Conservation (phyloP, 805 yeast genomes). For the Kuraishia capsulata region DNA sequence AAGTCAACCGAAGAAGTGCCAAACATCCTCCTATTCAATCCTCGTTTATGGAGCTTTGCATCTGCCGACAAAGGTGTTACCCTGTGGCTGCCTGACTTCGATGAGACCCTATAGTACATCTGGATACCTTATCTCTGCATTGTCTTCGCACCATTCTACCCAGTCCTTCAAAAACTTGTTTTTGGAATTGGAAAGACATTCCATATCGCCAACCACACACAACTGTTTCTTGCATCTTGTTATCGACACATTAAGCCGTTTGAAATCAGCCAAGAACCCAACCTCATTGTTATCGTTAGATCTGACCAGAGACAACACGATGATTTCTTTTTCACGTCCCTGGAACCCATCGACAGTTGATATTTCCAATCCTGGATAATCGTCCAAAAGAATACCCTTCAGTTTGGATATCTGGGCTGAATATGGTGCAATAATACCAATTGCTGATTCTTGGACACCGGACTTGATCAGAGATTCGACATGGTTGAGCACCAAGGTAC, state of each 20-base stretch:
- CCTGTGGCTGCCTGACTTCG: constrained; percentile 28
- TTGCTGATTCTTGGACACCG: constrained; percentile 46
- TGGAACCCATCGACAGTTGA: constrained; percentile 95
- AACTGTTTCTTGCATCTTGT: constrained; percentile 83
- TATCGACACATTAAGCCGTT: constrained; percentile 88
- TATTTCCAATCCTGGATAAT: constrained; percentile 49
- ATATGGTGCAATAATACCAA: constrained; percentile 89
- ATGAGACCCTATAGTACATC: constrained; percentile 27
- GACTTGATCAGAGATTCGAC: constrained; percentile 35
- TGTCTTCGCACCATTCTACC: constrained; percentile 61
- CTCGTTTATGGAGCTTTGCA: constrained; percentile 50
- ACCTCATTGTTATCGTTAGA: constrained; percentile 63
- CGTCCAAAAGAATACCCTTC: constrained; percentile 29
- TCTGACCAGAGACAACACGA: constrained; percentile 72
- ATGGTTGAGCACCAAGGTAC: constrained; percentile 49
- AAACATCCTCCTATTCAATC: constrained; percentile 48
- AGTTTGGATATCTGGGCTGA: constrained; percentile 73
- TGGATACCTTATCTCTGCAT: constrained; percentile 62
- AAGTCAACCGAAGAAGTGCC: constrained; percentile 27
- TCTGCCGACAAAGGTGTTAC: constrained; percentile 50
- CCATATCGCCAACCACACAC: constrained; percentile 82
- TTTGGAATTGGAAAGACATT: constrained; percentile 36
- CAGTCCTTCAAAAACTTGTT: constrained; percentile 49
- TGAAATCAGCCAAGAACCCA: constrained; percentile 72
- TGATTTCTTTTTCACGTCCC: constrained; percentile 89